Evolutionary conservation across 768 basidiomycete species (phyloP).

Genomic region (Leucosporidium creatinivorum): DNA sequence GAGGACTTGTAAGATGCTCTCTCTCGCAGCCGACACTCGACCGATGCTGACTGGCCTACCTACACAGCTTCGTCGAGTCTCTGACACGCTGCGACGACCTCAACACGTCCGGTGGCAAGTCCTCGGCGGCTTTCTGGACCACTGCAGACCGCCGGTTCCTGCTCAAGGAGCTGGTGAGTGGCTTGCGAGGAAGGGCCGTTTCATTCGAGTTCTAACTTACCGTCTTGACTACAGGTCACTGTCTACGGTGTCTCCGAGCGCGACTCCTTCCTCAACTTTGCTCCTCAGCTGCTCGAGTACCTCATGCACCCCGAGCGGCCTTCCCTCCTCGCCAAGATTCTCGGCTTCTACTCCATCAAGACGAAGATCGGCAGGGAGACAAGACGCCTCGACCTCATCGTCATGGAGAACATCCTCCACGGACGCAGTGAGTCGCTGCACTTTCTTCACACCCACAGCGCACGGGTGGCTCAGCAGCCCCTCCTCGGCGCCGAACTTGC

Average conservation of each 20-base stretch:
- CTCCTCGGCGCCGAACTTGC: no score
- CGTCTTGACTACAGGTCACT: conserved; percentile 77
- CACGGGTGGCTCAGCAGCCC: no score
- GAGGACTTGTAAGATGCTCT: conserved; percentile 11
- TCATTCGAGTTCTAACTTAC: conserved; percentile 81
- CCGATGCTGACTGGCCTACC: conserved; percentile 47
- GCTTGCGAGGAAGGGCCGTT: no score
- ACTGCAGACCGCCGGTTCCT: conserved; percentile 95
- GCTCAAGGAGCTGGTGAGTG: conserved; percentile 85
- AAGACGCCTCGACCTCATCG: conserved; percentile 58
- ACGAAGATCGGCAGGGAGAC: conserved; percentile 57
- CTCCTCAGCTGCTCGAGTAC: conserved; percentile 18
- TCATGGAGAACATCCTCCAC: conserved; percentile 89
- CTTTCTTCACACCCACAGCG: no score
- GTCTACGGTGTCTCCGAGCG: conserved; percentile 50
- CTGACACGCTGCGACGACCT: conserved; percentile 86
- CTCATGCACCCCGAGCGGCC: conserved; percentile 57
- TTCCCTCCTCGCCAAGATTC: conserved; percentile 90
- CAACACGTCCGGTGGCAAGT: conserved; percentile 90
- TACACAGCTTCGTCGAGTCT: conserved; percentile 86
- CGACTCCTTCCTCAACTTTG: conserved; percentile 19
- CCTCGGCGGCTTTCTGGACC: conserved; percentile 89
- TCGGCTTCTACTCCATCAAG: conserved; percentile 89
- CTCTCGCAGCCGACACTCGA: neutral
- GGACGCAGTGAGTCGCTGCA: conserved; percentile 57